Base-by-base conservation (phyloP, 2,329 filamentous ascomycete species). In the Claviceps arundinis region DNA sequence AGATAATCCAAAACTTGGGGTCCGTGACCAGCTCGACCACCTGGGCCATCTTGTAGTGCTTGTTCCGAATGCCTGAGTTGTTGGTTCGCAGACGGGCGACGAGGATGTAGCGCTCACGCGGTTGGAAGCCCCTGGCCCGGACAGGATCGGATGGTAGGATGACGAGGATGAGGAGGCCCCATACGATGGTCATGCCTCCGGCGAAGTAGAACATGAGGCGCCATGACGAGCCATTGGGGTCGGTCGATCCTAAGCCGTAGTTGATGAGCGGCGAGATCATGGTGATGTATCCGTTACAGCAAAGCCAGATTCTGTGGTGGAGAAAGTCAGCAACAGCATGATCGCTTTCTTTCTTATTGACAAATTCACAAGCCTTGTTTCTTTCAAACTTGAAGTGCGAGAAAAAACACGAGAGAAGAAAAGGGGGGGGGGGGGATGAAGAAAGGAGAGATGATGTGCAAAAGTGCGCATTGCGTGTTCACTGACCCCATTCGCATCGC, bases 171-270 rank as follows among this genome's bases (percentile, higher is more conserved):
- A 74, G 62, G 5, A 81, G 61, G 0, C 51, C 78, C 74, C 77
- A 80, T 17, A 67, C 60, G 22, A 73, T 64, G 34, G 77, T 77
- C 53, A 81, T 70, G 57, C 75, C 73, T 0, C 77, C 72, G 58
- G 80, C 78, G 53, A 82, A 78, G n/a, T 81, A 57, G 64, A 80
- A 83, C 37, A 80, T 71, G 53, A 77, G 77, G 70, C 75, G 76
- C 76, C 76, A 80, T 30, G 67, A 62, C 0, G 69, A 66, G 7
- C 78, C 66, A 8, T 70, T 17, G 37, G 34, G 50, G 0, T 66
- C 70, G 56, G 82, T 82, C 57, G 81, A 76, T 1, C 79, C 80
- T 9, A 82, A 70, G 4, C 75, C 79, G 55, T 81, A 81, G 2
- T 76, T 76, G n/a, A 81, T 71, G 1, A 80, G 62, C 0, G 73